phyloP scores from a whole-genome alignment of 768 basidiomycete genomes.

The Asterophora lycoperdoides region DNA sequence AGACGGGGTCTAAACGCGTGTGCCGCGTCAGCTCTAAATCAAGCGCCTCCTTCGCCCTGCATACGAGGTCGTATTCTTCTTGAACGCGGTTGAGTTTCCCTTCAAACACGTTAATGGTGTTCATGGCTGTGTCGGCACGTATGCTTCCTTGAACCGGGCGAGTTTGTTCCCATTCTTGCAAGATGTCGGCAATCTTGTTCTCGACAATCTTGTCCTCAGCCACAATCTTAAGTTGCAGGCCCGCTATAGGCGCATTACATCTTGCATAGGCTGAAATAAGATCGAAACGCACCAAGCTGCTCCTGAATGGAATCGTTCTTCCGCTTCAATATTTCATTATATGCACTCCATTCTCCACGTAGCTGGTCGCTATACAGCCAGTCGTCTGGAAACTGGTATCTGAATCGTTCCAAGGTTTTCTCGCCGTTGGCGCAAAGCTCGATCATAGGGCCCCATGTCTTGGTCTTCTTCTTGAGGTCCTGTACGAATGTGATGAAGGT shows the following conservation, averaged over 20 bases:
- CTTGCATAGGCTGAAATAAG: neutral
- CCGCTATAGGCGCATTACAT: slow-evolving; percentile 47
- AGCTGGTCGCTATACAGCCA: slow-evolving; percentile 99
- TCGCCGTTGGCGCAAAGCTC: slow-evolving; percentile 92
- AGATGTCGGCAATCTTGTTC: slow-evolving; percentile 88
- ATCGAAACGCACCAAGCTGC: slow-evolving; percentile 74
- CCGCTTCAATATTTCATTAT: slow-evolving; percentile 94
- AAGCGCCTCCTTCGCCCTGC: slow-evolving; percentile 94
- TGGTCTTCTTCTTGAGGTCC: slow-evolving; percentile 95
- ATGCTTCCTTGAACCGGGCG: slow-evolving; percentile 96
- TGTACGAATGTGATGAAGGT: slow-evolving; percentile 99
- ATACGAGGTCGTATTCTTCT: slow-evolving; percentile 94
- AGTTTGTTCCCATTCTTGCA: slow-evolving; percentile 91
- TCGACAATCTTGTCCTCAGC: slow-evolving; percentile 98
- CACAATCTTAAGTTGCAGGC: slow-evolving; percentile 98
- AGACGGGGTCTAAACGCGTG: slow-evolving; percentile 88
- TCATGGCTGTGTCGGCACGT: slow-evolving; percentile 95
- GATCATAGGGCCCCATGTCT: slow-evolving; percentile 95
- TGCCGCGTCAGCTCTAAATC: slow-evolving; percentile 88
- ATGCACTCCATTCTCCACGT: slow-evolving; percentile 96
- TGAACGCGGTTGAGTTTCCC: slow-evolving; percentile 83
- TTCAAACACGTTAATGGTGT: slow-evolving; percentile 93
- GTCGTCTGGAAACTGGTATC: slow-evolving; percentile 95
- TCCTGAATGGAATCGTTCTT: slow-evolving; percentile 99
- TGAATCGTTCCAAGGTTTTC: slow-evolving; percentile 93